A percentile compares a stretch with the other conserved stretches of the same genome.
Conservation (phyloP, 768 basidiomycete species). For the Nidularia sp. region DNA sequence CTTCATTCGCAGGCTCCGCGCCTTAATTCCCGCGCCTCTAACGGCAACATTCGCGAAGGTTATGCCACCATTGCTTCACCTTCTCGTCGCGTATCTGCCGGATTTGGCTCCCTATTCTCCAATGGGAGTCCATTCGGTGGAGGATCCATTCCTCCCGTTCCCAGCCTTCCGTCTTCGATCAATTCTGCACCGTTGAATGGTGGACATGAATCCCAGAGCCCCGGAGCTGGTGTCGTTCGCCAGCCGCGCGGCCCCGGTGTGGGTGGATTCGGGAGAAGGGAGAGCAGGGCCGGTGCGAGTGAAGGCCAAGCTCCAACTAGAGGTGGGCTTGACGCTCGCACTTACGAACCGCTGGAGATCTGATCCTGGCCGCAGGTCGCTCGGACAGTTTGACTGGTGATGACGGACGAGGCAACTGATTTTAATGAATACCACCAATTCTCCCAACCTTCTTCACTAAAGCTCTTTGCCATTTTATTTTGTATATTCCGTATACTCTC, state of each 20-base stretch:
- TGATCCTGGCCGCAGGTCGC: conserved; percentile 41
- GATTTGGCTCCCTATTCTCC: conserved; percentile 68
- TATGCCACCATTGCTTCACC: conserved; percentile 86
- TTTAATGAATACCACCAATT: conserved; percentile 1
- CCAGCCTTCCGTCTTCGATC: conserved; percentile 62
- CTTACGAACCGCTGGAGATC: conserved; percentile 85
- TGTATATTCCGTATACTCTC: conserved; percentile 23
- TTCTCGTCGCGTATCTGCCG: conserved; percentile 69
- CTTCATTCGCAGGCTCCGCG: conserved; percentile 77
- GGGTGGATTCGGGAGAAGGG: conserved; percentile 69
- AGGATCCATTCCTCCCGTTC: conserved; percentile 68
- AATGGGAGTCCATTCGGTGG: conserved; percentile 44
- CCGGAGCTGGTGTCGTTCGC: conserved; percentile 59
- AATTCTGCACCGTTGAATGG: conserved; percentile 43
- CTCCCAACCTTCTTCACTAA: conserved; percentile 8
- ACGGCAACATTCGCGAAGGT: conserved; percentile 83
- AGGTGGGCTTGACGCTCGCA: conserved; percentile 78
- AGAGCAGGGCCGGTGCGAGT: conserved; percentile 46
- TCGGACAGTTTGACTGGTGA: conserved; percentile 42
- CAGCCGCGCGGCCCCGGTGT: conserved; percentile 83
- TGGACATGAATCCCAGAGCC: conserved; percentile 27
- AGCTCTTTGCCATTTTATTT: conserved; percentile 13
- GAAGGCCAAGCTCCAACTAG: conserved; percentile 42
- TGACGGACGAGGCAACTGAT: conserved; percentile 36
- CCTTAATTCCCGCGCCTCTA: conserved; percentile 75